These are phyloP conservation scores for Beauveria sp. DNA, from an alignment of 2,329 filamentous ascomycete species.

Conservation along the genomic window DNA sequence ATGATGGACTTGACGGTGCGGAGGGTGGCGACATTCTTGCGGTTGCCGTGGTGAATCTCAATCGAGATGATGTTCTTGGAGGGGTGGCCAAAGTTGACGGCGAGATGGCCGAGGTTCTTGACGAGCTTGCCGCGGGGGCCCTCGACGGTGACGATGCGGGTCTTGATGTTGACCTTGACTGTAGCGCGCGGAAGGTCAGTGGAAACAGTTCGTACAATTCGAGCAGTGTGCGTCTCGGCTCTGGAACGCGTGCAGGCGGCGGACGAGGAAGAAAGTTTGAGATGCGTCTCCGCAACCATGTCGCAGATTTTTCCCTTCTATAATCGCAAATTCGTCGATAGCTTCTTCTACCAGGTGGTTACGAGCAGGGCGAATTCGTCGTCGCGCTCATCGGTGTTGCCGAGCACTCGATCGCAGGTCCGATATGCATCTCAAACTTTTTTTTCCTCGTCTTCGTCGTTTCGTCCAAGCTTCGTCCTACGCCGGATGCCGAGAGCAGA, in stretches of 20 bases:
- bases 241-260: not conserved
- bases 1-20: conserved; percentile 97
- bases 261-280: conserved; percentile 2
- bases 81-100: conserved; percentile 89
- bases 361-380: not conserved
- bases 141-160: conserved; percentile 92
- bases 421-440: not conserved
- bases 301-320: not conserved
- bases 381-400: not conserved
- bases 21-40: conserved; percentile 97
- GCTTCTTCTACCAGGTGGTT: not conserved
- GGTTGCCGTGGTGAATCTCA: conserved; percentile 95
- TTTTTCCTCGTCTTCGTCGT: not conserved
- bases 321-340: not conserved
- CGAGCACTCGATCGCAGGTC: not conserved
- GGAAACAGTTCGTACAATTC: conserved; percentile 7
- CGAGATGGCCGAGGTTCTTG: conserved; percentile 94
- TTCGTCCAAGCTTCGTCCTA: not conserved
- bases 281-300: not conserved
- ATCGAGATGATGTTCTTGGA: conserved; percentile 85
- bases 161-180: conserved; percentile 99
- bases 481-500: conserved; percentile 9
- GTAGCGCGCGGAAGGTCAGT: conserved; percentile 28
- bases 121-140: conserved; percentile 93
- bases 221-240: not conserved